phyloP scores from a whole-genome alignment of 2,329 filamentous ascomycete species.

The Ramularia collo-cygni region DNA sequence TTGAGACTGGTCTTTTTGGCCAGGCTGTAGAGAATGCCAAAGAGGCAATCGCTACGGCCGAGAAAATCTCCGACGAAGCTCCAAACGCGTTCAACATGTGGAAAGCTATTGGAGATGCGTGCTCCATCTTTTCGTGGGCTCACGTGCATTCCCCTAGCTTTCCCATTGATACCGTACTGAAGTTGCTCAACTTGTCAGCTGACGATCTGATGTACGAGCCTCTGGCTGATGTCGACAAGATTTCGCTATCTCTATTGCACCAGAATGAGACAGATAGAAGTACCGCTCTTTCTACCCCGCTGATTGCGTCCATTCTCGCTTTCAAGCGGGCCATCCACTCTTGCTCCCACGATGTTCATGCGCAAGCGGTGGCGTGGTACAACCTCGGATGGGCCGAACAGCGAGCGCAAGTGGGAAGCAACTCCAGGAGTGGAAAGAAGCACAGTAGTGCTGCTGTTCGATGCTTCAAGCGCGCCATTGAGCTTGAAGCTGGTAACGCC shows the following conservation, averaged over 20 bases:
- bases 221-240: constrained; percentile 63
- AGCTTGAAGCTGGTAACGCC: constrained; percentile 85
- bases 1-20: constrained; percentile 81
- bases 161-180: constrained; percentile 51
- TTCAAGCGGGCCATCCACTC: constrained; percentile 79
- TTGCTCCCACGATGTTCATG: constrained; percentile 67
- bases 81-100: constrained; percentile 83
- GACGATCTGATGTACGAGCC: constrained; percentile 52
- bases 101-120: constrained; percentile 87
- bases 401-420: constrained; percentile 63
- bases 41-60: constrained; percentile 62
- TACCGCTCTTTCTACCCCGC: constrained; percentile 45
- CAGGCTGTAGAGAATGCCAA: constrained; percentile 66
- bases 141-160: constrained; percentile 60
- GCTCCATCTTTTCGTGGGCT: constrained; percentile 72
- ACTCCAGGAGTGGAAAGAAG: constrained; percentile 51
- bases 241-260: constrained; percentile 28
- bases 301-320: constrained; percentile 65
- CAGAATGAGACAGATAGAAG: constrained; percentile 20
- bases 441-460: constrained; percentile 76
- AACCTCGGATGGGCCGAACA: constrained; percentile 94
- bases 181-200: constrained; percentile 51
- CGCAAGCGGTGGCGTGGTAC: constrained; percentile 93
- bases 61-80: constrained; percentile 53
- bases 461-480: constrained; percentile 93